Evolutionary conservation across 352 stramenopile genomes (phyloP), one percentile per base, ranked within the genome.

Genomic region (Saprolegnia parasitica): DNA sequence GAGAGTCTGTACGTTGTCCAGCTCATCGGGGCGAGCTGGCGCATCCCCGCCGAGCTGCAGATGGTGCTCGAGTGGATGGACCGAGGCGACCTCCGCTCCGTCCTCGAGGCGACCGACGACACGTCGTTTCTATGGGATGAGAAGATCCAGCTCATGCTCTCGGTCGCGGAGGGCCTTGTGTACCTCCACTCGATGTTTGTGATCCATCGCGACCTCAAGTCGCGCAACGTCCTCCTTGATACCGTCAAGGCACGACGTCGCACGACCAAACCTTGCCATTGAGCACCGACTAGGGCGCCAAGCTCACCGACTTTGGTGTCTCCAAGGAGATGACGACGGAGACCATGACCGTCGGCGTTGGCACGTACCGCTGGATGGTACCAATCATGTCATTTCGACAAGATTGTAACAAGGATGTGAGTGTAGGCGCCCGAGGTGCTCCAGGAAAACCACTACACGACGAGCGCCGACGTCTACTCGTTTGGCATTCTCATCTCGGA

Each of bases 271-370:
- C 4, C 9, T 29, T 23, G 58, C n/a, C 18, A 26, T 18, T n/a
- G 5, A 1, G 5, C 15, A 52, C 52, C 35, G 20, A 13, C 21
- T 56, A 67, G 63, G 63, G 63, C 16, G 61, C 63, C 5, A 91
- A 91, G 52, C 72, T 91, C n/a, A 91, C 81, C 45, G 84, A 91
- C 74, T 91, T 91, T 72, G 65, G 65, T 8, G 56, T 61, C 5
- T 50, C 65, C 5, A n/a, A 54, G 5, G 65, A 67, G 39, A 35
- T 26, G 13, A 46, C 65, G 10, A 72, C 16, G 13, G 52, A 72
- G 21, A 72, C 65, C 23, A 72, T 72, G 65, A 72, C 65, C 4
- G 52, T 66, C 37, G 65, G 65, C 20, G 56, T 72, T 21, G 65
- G 65, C 26, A 68, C 62, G 5, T 61, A 61, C 23, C 62, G 47